Evolutionary conservation across 1,139 yeast genomes (phyloP).

Genomic region (Lodderomyces orthopsilosis): DNA sequence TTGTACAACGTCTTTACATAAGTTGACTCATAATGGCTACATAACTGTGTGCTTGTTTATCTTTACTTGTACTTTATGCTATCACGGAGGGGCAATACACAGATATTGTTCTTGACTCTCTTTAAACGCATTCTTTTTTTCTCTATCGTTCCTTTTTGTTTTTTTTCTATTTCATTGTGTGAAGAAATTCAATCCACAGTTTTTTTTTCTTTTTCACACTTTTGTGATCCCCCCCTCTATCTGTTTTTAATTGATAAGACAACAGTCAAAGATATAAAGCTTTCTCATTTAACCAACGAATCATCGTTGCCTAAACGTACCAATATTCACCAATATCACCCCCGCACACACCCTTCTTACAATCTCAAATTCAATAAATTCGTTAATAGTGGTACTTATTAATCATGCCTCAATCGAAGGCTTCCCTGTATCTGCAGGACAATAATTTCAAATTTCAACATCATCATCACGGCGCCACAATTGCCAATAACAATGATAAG

Average conservation of each 20-base stretch:
- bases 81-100: no score
- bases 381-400: background rate
- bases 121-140: no score
- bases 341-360: background rate
- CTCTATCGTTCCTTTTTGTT: background rate
- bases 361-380: background rate
- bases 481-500: background rate
- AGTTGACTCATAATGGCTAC: no score
- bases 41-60: no score
- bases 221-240: background rate
- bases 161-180: background rate
- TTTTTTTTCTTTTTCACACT: background rate
- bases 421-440: background rate
- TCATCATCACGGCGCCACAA: background rate
- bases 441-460: background rate
- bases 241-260: background rate
- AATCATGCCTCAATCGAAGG: conserved; percentile 1
- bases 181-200: background rate
- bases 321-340: background rate
- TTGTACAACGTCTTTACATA: no score
- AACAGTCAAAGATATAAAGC: background rate
- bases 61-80: no score
- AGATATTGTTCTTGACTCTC: no score
- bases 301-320: no score
- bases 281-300: background rate